phyloP scores from a whole-genome alignment of 176 grass and related monocot genomes.

The Musa schizocarpa region DNA sequence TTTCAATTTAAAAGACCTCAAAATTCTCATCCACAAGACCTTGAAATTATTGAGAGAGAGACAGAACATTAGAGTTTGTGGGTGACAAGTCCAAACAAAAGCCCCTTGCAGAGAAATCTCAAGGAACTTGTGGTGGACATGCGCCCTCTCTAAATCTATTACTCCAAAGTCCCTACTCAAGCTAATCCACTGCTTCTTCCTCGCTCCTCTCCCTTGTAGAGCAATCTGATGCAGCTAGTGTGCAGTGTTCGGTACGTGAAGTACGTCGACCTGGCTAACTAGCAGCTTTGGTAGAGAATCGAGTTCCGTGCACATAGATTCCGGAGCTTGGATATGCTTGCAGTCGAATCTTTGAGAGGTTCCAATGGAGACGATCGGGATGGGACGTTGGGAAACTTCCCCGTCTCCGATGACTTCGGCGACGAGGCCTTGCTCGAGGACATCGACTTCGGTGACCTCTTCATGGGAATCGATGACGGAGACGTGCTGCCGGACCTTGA shows the following conservation, averaged over 20 bases:
- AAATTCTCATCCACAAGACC: constrained; percentile 66
- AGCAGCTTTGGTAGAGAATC: not conserved
- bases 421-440: constrained; percentile 63
- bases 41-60: constrained; percentile 43
- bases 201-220: not conserved
- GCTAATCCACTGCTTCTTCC: not conserved
- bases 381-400: constrained; percentile 2
- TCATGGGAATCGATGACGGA: constrained; percentile 54
- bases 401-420: constrained; percentile 30
- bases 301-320: not conserved
- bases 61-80: constrained; percentile 19
- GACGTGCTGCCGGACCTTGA: constrained; percentile 89
- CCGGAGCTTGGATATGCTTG: constrained; percentile 6
- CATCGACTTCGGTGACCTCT: constrained; percentile 81
- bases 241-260: too few relatives aligned
- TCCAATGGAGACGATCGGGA: constrained; percentile 7
- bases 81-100: constrained; percentile 31
- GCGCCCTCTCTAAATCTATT: constrained; percentile 7
- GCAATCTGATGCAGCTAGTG: too few relatives aligned
- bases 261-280: not conserved
- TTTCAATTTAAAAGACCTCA: not conserved
- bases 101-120: constrained; percentile 32
- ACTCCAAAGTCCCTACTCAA: constrained; percentile 24
- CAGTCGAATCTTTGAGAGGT: constrained; percentile 3
- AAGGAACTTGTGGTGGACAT: constrained; percentile 68